Evolutionary conservation across 2,329 filamentous ascomycete genomes (phyloP).

Genomic region (Ascosphaera apis): DNA sequence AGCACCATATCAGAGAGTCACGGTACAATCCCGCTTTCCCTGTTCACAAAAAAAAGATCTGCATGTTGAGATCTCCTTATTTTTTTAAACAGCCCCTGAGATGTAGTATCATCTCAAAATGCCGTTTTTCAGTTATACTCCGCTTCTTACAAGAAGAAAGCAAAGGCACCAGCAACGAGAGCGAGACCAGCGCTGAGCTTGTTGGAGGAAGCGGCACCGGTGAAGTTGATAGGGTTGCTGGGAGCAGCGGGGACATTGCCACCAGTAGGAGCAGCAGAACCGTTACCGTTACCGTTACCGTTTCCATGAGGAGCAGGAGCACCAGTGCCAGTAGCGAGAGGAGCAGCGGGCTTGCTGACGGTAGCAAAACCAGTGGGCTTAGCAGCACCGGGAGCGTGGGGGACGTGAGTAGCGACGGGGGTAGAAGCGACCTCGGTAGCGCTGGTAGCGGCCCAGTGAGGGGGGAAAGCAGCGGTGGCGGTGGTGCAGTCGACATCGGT

Average conservation of each 20-base stretch:
- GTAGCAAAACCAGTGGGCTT: not conserved
- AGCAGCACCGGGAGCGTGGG: no score
- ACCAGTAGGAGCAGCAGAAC: slow-evolving; percentile 9
- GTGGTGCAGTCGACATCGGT: slow-evolving; percentile 1
- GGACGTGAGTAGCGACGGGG: no score
- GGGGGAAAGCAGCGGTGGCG: not conserved
- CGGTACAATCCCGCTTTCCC: no score
- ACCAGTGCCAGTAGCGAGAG: slow-evolving; percentile 4
- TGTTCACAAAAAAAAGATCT: no score
- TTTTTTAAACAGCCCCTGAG: slow-evolving; percentile 18
- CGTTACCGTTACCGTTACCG: slow-evolving; percentile 7
- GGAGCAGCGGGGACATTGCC: slow-evolving; percentile 8
- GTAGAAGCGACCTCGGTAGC: no score
- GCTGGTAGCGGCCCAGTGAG: slow-evolving; percentile 2
- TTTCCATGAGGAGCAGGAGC: slow-evolving; percentile 11
- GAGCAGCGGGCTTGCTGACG: not conserved
- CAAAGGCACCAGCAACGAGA: slow-evolving; percentile 14
- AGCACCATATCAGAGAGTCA: no score
- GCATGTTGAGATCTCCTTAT: no score
- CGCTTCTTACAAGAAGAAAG: no score
- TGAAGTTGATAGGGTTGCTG: slow-evolving; percentile 4
- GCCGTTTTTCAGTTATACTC: no score
- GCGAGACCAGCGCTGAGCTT: slow-evolving; percentile 10
- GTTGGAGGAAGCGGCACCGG: slow-evolving; percentile 5
- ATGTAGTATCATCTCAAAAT: no score